Evolutionary conservation across 495 filamentous ascomycete genomes (phyloP).

Genomic region (Astrothelium macrocarpum): DNA sequence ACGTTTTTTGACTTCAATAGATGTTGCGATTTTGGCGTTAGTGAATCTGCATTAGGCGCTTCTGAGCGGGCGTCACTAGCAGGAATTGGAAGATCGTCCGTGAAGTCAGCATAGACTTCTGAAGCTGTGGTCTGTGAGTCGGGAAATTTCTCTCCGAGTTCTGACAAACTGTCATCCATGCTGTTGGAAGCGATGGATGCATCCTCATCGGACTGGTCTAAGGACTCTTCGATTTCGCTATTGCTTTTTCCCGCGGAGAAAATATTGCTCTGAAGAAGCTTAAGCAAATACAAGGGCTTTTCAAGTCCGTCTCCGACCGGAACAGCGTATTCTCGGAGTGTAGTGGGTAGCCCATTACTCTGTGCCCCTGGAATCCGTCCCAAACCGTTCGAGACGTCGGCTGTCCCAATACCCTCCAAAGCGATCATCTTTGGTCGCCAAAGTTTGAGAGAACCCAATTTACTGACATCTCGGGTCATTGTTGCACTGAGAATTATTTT

Average conservation of each 20-base stretch:
- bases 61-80: slow-evolving; percentile 22
- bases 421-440: slow-evolving; percentile 60
- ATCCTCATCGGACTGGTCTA: slow-evolving; percentile 20
- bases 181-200: slow-evolving; percentile 17
- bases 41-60: slow-evolving; percentile 26
- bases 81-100: slow-evolving; percentile 13
- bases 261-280: slow-evolving; percentile 41
- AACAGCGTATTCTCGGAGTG: slow-evolving; percentile 62
- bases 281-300: slow-evolving; percentile 74
- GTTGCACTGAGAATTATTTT: slow-evolving; percentile 87
- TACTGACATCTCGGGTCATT: slow-evolving; percentile 80
- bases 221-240: background rate
- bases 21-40: slow-evolving; percentile 13
- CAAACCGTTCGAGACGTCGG: slow-evolving; percentile 13
- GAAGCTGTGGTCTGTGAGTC: background rate
- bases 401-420: slow-evolving; percentile 16
- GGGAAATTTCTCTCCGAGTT: slow-evolving; percentile 4
- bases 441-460: slow-evolving; percentile 64
- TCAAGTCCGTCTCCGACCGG: slow-evolving; percentile 63
- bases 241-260: slow-evolving; percentile 9
- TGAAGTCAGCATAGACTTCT: slow-evolving; percentile 13
- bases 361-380: slow-evolving; percentile 14
- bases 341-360: slow-evolving; percentile 52
- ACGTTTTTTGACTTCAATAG: slow-evolving; percentile 16
- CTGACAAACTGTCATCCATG: background rate